Evolutionary conservation across 2,329 filamentous ascomycete genomes (phyloP).

Genomic region (Madurella fahalii): DNA sequence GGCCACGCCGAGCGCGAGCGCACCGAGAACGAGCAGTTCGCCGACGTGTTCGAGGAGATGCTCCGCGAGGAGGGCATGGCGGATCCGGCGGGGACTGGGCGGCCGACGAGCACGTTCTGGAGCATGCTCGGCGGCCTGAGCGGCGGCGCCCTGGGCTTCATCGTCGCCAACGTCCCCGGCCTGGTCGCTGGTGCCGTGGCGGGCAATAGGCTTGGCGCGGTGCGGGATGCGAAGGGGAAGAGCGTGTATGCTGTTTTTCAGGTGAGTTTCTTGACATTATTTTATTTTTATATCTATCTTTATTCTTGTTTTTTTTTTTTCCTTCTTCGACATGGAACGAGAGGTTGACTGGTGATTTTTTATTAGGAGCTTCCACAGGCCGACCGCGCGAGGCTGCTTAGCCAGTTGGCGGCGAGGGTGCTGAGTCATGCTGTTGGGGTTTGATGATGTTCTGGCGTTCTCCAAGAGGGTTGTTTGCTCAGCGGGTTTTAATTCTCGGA

Average conservation of each 20-base stretch:
- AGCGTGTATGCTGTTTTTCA: constrained; percentile 89
- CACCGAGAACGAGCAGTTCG: constrained; percentile 76
- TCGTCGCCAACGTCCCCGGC: constrained; percentile 87
- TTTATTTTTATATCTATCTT: too few relatives aligned
- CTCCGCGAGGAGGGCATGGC: constrained; percentile 80
- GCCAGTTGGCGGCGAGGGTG: constrained; percentile 79
- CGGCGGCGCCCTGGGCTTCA: constrained; percentile 89
- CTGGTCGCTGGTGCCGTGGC: constrained; percentile 86
- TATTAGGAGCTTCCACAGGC: constrained; percentile 71
- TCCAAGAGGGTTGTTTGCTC: neutral
- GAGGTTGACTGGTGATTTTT: neutral
- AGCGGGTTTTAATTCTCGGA: neutral
- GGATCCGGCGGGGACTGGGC: constrained; percentile 57
- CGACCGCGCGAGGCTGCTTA: constrained; percentile 76
- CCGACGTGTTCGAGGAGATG: constrained; percentile 87
- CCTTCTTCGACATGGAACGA: neutral
- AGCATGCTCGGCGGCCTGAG: constrained; percentile 77
- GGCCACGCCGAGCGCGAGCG: constrained; percentile 36
- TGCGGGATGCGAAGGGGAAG: constrained; percentile 88
- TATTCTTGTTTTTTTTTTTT: too few relatives aligned
- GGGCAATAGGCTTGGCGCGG: constrained; percentile 84
- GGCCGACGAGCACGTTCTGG: constrained; percentile 76
- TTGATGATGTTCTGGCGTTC: constrained; percentile 23
- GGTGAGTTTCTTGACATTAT: too few relatives aligned
- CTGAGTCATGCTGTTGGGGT: constrained; percentile 73